A percentile compares a stretch with the other conserved stretches of the same genome.
phyloP scores from a whole-genome alignment of 352 stramenopile species.

The Phytophthora uliginosa region DNA sequence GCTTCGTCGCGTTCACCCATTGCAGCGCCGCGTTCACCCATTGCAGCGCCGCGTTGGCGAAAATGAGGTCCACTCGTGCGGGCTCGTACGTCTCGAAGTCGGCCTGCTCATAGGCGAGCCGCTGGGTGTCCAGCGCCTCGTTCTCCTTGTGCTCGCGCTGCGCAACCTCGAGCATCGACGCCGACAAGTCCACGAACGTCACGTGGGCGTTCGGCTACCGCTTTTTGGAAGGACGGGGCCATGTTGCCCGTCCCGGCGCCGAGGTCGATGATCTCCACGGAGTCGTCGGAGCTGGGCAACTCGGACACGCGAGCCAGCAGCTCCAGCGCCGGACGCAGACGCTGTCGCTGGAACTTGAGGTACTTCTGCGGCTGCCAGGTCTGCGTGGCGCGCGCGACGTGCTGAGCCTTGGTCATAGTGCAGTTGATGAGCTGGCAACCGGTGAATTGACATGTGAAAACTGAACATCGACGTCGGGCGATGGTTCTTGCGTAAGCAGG shows the following conservation, averaged over 20 bases:
- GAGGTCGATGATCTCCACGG: constrained; percentile 56
- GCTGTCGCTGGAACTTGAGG: constrained; percentile 62
- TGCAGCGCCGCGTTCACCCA: constrained; percentile 80
- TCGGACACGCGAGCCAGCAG: constrained; percentile 52
- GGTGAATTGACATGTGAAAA: background rate
- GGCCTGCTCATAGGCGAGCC: constrained; percentile 51
- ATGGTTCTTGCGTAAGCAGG: too few species aligned
- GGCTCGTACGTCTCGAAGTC: constrained; percentile 71
- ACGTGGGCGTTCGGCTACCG: constrained; percentile 62
- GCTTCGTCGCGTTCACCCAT: constrained; percentile 61
- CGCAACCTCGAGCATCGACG: constrained; percentile 64
- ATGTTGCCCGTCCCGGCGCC: constrained; percentile 82
- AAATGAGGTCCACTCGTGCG: constrained; percentile 68
- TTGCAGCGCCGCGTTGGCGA: too few species aligned
- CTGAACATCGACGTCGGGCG: background rate
- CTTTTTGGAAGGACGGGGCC: constrained; percentile 59
- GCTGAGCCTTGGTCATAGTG: background rate
- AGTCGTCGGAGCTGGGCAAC: constrained; percentile 25
- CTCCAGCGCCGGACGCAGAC: constrained; percentile 70
- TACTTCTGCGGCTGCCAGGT: constrained; percentile 68
- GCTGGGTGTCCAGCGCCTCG: constrained; percentile 14
- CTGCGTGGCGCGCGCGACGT: constrained; percentile 29
- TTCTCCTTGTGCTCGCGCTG: constrained; percentile 49
- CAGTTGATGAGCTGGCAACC: background rate
- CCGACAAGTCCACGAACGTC: constrained; percentile 71